These are phyloP conservation scores for Alternaria gansuensis DNA, from an alignment of 2,329 filamentous ascomycete genomes.

Conservation along the genomic window DNA sequence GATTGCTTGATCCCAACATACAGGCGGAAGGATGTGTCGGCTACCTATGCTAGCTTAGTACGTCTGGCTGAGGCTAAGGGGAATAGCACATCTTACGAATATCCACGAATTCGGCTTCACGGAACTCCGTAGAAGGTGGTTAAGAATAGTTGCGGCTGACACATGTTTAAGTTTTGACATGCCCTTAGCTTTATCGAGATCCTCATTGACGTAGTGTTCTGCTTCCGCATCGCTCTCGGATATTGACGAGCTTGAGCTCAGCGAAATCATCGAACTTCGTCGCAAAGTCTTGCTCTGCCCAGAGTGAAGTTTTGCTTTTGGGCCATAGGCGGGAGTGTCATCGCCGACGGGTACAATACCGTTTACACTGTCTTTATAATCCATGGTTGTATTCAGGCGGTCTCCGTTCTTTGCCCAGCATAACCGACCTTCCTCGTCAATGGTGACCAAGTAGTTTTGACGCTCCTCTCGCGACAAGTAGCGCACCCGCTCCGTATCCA, in stretches of 20 bases:
- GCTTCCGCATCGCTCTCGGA: constrained; percentile 67
- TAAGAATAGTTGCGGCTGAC: constrained; percentile 76
- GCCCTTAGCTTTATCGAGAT: constrained; percentile 68
- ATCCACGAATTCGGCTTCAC: constrained; percentile 93
- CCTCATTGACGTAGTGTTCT: constrained; percentile 71
- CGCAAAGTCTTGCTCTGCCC: constrained; percentile 37
- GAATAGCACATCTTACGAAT: constrained; percentile 64
- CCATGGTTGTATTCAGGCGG: constrained; percentile 76
- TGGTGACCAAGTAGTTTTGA: constrained; percentile 78
- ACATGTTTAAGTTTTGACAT: constrained; percentile 71
- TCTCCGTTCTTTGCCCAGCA: constrained; percentile 86
- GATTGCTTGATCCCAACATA: constrained; percentile 91
- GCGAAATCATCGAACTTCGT: constrained; percentile 37
- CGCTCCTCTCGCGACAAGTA: constrained; percentile 86
- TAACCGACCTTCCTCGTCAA: constrained; percentile 78
- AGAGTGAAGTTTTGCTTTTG: constrained; percentile 36
- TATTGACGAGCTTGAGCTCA: constrained; percentile 50
- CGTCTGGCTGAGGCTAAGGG: too few species aligned
- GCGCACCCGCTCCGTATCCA: constrained; percentile 81
- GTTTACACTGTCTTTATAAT: constrained; percentile 80
- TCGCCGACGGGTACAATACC: constrained; percentile 62
- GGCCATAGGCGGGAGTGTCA: constrained; percentile 54
- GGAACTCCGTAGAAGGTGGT: constrained; percentile 78
- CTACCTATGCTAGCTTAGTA: constrained; percentile 56
- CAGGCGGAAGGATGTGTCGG: constrained; percentile 82